Percentiles rank a stretch among this genome's conserved stretches.
Evolutionary conservation across 2,329 filamentous ascomycete genomes (phyloP).

Genomic region (Acephala macrosclerotiorum): DNA sequence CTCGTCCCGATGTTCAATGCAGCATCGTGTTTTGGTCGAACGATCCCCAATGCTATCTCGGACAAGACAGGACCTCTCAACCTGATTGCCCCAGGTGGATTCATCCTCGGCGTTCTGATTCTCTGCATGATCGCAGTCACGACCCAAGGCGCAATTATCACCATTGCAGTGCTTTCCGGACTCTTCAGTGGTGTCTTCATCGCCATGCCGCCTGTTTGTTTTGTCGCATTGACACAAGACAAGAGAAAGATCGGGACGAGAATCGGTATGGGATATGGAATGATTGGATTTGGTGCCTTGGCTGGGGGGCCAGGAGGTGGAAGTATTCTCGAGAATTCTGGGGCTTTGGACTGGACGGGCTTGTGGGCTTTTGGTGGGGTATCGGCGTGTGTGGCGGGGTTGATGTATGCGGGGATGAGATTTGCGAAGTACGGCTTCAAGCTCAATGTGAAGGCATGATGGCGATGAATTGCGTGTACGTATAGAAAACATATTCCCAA

Average conservation of each 20-base stretch:
- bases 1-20: constrained; percentile 61
- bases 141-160: constrained; percentile 58
- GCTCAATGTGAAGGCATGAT: constrained; percentile 21
- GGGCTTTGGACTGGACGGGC: constrained; percentile 19
- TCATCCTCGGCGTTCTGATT: constrained; percentile 44
- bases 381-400: constrained; percentile 2
- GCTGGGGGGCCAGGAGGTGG: constrained; percentile 24
- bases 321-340: constrained; percentile 16
- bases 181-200: constrained; percentile 57
- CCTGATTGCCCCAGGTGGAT: constrained; percentile 53
- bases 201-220: constrained; percentile 49
- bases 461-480: background rate
- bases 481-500: no score
- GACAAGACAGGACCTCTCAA: constrained; percentile 61
- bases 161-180: constrained; percentile 70
- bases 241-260: constrained; percentile 51
- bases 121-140: constrained; percentile 48
- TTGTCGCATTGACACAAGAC: constrained; percentile 50
- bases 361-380: constrained; percentile 26
- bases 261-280: constrained; percentile 44
- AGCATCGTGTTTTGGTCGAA: constrained; percentile 57
- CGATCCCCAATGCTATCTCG: constrained; percentile 58
- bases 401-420: constrained; percentile 17
- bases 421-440: constrained; percentile 18
- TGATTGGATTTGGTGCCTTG: constrained; percentile 21